These are phyloP conservation scores for Apiosordaria backusii DNA, from an alignment of 495 filamentous ascomycete genomes.

Conservation along the genomic window DNA sequence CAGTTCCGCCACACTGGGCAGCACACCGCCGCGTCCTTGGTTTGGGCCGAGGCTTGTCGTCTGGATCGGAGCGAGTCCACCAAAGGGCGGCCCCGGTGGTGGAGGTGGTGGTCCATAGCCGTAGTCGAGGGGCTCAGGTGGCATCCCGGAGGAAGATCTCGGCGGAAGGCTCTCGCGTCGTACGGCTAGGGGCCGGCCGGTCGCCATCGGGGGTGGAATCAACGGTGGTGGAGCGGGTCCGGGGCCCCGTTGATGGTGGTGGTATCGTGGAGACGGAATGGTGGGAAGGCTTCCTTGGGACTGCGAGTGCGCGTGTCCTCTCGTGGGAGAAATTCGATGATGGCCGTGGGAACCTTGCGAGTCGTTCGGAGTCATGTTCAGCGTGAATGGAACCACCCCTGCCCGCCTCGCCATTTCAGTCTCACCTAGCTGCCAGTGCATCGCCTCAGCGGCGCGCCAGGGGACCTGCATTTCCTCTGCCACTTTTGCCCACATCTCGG, in stretches of 20 bases:
- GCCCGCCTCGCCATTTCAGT: slow-evolving; percentile 86
- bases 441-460: slow-evolving; percentile 92
- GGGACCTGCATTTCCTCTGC: slow-evolving; percentile 94
- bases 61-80: slow-evolving; percentile 45
- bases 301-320: slow-evolving; percentile 44
- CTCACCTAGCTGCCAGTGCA: slow-evolving; percentile 97
- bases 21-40: slow-evolving; percentile 32
- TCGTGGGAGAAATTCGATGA: slow-evolving; percentile 32
- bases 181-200: slow-evolving; percentile 31
- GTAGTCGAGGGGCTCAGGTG: slow-evolving; percentile 29
- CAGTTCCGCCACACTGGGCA: slow-evolving; percentile 53
- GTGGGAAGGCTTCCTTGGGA: slow-evolving; percentile 45
- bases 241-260: slow-evolving; percentile 21
- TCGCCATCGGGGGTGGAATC: slow-evolving; percentile 24
- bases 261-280: slow-evolving; percentile 37
- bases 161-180: slow-evolving; percentile 47
- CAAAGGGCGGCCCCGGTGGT: neutral
- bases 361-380: slow-evolving; percentile 59
- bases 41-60: slow-evolving; percentile 21
- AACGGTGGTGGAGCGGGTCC: slow-evolving; percentile 16
- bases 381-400: slow-evolving; percentile 75
- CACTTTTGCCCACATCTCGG: slow-evolving; percentile 94
- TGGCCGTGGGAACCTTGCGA: slow-evolving; percentile 35
- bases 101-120: slow-evolving; percentile 29
- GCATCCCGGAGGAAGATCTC: slow-evolving; percentile 29